phyloP scores from a whole-genome alignment of 2,329 filamentous ascomycete species.

The Calonectria fujianensis region DNA sequence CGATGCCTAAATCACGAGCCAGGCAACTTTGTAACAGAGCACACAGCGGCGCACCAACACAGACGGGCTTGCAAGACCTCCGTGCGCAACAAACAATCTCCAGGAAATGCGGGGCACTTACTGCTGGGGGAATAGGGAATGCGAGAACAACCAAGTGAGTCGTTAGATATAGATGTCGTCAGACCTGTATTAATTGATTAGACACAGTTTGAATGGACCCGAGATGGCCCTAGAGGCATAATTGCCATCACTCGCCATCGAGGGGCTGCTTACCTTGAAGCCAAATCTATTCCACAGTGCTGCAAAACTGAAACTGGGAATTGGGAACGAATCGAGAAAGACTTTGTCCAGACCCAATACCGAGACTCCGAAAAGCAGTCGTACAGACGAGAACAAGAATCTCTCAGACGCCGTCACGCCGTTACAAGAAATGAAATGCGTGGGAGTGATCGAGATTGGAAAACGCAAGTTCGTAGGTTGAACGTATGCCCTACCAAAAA shows the following conservation, averaged over 20 bases:
- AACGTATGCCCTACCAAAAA: conserved; percentile 62
- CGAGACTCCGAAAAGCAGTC: conserved; percentile 62
- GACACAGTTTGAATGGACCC: not conserved
- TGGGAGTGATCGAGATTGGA: conserved; percentile 52
- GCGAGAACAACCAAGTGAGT: conserved; percentile 54
- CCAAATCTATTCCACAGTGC: conserved; percentile 54
- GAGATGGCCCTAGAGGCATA: not conserved
- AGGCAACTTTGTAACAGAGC: conserved; percentile 19
- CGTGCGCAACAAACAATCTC: not conserved
- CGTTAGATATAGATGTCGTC: conserved; percentile 52
- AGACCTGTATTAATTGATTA: conserved; percentile 48
- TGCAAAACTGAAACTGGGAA: conserved; percentile 55
- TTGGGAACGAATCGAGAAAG: conserved; percentile 60
- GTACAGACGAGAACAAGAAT: conserved; percentile 60
- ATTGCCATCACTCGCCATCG: not conserved
- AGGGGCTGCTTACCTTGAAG: conserved; percentile 51
- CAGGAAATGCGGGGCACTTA: conserved; percentile 40
- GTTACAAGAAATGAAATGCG: conserved; percentile 60
- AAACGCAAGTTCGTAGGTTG: conserved; percentile 56
- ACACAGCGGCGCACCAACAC: not conserved
- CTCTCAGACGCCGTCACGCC: conserved; percentile 65
- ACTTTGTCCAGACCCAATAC: conserved; percentile 61
- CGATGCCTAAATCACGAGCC: conserved; percentile 26
- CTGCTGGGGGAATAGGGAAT: conserved; percentile 49
- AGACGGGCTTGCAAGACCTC: not conserved